phyloP scores from a whole-genome alignment of 352 stramenopile genomes.

The Phytopythium aichiense region DNA sequence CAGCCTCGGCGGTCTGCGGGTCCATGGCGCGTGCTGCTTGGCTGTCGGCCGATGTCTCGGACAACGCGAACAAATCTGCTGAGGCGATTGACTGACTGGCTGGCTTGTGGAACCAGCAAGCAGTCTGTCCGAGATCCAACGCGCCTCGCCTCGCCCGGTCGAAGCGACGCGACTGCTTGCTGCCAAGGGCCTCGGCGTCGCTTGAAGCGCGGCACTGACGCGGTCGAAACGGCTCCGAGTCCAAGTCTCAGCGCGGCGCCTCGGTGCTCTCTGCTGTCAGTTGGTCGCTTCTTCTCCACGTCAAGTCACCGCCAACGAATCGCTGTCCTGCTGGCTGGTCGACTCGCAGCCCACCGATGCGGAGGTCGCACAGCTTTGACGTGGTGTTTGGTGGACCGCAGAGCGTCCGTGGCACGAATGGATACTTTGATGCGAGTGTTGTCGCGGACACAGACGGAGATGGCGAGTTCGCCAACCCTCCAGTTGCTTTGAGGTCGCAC shows the following conservation, averaged over 20 bases:
- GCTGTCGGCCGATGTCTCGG: neutral
- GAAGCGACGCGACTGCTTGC: slow-evolving; percentile 11
- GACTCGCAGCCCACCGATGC: slow-evolving; percentile 14
- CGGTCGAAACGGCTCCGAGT: neutral
- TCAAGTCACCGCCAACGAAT: neutral
- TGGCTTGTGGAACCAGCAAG: neutral
- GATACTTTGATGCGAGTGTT: neutral
- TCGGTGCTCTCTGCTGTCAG: neutral
- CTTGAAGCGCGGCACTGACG: neutral
- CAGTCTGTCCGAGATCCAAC: neutral
- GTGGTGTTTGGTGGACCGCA: neutral
- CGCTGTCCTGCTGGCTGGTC: neutral
- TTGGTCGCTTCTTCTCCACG: neutral
- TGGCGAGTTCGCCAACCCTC: neutral
- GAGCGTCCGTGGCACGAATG: neutral
- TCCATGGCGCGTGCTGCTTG: slow-evolving; percentile 28
- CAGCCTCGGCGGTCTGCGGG: slow-evolving; percentile 70
- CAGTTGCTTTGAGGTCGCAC: neutral
- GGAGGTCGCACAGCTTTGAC: slow-evolving; percentile 48
- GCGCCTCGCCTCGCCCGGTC: neutral
- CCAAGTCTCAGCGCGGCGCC: neutral
- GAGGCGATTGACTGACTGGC: neutral
- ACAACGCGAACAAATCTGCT: neutral
- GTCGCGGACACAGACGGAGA: neutral
- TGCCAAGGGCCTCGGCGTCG: neutral